phyloP scores from a whole-genome alignment of 371 early-diverging fungal species.

The Rhizopus stolonifer region DNA sequence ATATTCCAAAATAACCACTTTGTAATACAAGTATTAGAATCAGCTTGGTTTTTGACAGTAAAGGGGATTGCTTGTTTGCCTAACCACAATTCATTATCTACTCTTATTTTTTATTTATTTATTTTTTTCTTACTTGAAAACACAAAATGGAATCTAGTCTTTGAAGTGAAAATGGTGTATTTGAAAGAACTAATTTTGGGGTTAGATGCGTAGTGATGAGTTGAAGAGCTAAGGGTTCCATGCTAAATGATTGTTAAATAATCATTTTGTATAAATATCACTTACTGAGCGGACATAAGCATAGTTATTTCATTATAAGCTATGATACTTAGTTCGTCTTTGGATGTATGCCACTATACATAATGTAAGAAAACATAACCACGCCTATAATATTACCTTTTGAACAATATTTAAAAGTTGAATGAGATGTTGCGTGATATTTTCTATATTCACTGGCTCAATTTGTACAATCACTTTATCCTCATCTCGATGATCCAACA shows the following conservation, averaged over 20 bases:
- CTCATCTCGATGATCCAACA: background rate
- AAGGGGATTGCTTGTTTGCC: background rate
- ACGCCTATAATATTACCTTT: background rate
- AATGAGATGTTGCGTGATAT: background rate
- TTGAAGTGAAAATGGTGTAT: background rate
- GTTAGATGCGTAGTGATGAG: constrained; percentile 1
- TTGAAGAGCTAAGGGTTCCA: background rate
- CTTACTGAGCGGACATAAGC: background rate
- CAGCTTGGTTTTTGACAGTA: background rate
- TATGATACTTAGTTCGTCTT: background rate
- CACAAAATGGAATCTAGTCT: constrained; percentile 2
- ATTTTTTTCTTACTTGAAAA: background rate
- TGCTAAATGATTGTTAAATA: too few species aligned
- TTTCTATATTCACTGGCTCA: background rate
- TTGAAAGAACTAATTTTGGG: constrained; percentile 8
- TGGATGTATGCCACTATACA: constrained; percentile 7
- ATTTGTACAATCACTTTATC: too few species aligned
- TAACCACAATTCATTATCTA: background rate
- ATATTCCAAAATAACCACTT: background rate
- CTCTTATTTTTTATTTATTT: background rate
- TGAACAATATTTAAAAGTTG: background rate
- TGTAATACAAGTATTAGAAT: constrained; percentile 8
- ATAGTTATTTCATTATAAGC: background rate
- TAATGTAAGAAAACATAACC: background rate
- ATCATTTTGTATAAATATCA: too few species aligned